Evolutionary conservation across 495 filamentous ascomycete species (phyloP).

Genomic region (Bombardia bombarda): DNA sequence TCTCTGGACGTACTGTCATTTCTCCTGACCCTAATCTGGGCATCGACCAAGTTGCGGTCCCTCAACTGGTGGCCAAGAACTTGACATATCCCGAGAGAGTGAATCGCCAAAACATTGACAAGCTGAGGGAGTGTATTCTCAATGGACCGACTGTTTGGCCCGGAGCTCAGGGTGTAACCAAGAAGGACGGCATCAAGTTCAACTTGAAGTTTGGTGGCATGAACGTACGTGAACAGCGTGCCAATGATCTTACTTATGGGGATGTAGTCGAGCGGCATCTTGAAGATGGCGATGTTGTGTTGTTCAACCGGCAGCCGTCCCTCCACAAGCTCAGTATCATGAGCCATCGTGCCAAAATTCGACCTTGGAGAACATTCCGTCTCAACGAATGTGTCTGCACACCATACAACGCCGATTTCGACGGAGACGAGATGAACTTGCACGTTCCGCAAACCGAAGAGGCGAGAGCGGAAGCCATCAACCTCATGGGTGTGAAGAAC

Average conservation of each 20-base stretch:
- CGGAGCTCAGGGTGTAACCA: conserved; percentile 75
- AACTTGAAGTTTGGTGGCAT: conserved; percentile 64
- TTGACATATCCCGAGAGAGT: conserved; percentile 91
- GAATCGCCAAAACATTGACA: conserved; percentile 72
- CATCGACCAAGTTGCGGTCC: conserved; percentile 91
- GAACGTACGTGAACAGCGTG: conserved; percentile 44
- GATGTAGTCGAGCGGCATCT: conserved; percentile 92
- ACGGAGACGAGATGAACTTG: conserved; percentile 99
- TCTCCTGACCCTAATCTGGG: conserved; percentile 91
- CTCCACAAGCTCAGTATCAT: conserved; percentile 98
- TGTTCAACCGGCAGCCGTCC: conserved; percentile 97
- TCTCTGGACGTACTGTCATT: conserved; percentile 95
- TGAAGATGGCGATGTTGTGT: conserved; percentile 90
- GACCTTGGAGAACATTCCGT: conserved; percentile 92
- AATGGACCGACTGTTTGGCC: conserved; percentile 74
- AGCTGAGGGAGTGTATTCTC: conserved; percentile 60
- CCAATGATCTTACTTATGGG: conserved; percentile 65
- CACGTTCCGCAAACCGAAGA: conserved; percentile 98
- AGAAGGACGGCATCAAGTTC: conserved; percentile 61
- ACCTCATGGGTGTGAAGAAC: conserved; percentile 96
- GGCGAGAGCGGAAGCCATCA: conserved; percentile 88
- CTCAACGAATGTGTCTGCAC: conserved; percentile 97
- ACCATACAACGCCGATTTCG: conserved; percentile 99
- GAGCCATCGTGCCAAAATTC: conserved; percentile 83
- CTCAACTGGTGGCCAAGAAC: conserved; percentile 81